Conservation (phyloP, 495 filamentous ascomycete genomes). For the Glonium stellatum region DNA sequence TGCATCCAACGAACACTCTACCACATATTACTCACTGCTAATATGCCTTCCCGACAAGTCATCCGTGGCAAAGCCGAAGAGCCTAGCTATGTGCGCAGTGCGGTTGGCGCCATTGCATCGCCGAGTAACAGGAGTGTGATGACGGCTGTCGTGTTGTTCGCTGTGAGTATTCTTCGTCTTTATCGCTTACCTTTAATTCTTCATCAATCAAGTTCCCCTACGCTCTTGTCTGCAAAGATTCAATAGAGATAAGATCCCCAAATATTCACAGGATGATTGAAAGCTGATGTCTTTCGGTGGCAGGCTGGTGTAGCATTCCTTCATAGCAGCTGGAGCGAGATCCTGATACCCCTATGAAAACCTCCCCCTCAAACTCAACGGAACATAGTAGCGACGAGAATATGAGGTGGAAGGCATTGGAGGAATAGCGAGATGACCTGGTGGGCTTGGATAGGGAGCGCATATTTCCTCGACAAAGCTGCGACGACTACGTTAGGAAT, state of each 20-base stretch:
- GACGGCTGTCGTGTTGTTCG: conserved; percentile 37
- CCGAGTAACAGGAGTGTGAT: conserved; percentile 35
- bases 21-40: background rate
- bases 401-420: too few relatives aligned
- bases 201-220: background rate
- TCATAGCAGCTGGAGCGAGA: conserved; percentile 65
- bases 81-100: conserved; percentile 27
- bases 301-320: conserved; percentile 69
- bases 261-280: background rate
- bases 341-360: conserved; percentile 60
- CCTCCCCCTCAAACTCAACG: background rate
- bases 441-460: too few relatives aligned
- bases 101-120: conserved; percentile 23
- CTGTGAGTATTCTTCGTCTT: conserved; percentile 24
- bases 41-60: conserved; percentile 22
- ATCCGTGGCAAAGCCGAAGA: conserved; percentile 3
- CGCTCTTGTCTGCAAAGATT: too few relatives aligned
- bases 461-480: too few relatives aligned
- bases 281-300: conserved; percentile 9
- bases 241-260: background rate
- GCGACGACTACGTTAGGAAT: too few relatives aligned
- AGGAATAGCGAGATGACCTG: too few relatives aligned
- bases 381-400: too few relatives aligned
- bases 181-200: background rate
- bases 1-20: background rate